Conservation (phyloP, 345 rosid genomes). For the Moricandia arvensis region DNA sequence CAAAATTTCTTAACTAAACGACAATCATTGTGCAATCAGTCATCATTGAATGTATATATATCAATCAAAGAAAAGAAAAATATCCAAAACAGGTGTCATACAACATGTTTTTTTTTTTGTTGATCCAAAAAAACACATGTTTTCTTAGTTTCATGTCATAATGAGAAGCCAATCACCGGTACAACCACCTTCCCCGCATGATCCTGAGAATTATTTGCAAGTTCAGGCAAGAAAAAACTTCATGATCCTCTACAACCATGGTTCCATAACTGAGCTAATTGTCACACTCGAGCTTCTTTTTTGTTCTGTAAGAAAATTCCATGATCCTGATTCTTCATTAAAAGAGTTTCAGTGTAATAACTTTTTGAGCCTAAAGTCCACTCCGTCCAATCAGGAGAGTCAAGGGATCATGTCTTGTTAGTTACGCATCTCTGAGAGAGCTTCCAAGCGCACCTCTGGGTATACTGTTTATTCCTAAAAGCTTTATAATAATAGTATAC, state of each 20-base stretch:
- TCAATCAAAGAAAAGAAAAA: not conserved
- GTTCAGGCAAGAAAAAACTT: not conserved
- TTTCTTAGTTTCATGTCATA: not conserved
- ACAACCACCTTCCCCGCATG: not conserved
- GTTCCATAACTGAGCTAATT: not conserved
- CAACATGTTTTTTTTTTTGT: not conserved
- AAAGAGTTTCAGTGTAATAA: too few relatives aligned
- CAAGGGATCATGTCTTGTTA: too few relatives aligned
- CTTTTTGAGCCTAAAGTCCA: too few relatives aligned
- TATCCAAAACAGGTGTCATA: slow-evolving; percentile 25
- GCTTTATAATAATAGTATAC: too few relatives aligned
- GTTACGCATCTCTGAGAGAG: not conserved
- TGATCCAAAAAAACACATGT: too few relatives aligned
- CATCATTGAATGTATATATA: slow-evolving; percentile 6
- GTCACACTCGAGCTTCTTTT: not conserved
- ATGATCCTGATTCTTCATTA: too few relatives aligned
- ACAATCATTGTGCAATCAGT: slow-evolving; percentile 4
- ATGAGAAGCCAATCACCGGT: not conserved
- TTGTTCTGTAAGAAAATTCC: too few relatives aligned
- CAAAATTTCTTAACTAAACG: slow-evolving; percentile 6
- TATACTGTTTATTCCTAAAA: too few relatives aligned
- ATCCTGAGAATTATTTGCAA: not conserved
- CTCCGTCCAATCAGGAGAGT: too few relatives aligned
- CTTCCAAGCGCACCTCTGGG: not conserved
- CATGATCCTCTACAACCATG: not conserved